Base-by-base conservation (phyloP, 148 eudicot genomes). In the Camellia lanceoleosa region DNA sequence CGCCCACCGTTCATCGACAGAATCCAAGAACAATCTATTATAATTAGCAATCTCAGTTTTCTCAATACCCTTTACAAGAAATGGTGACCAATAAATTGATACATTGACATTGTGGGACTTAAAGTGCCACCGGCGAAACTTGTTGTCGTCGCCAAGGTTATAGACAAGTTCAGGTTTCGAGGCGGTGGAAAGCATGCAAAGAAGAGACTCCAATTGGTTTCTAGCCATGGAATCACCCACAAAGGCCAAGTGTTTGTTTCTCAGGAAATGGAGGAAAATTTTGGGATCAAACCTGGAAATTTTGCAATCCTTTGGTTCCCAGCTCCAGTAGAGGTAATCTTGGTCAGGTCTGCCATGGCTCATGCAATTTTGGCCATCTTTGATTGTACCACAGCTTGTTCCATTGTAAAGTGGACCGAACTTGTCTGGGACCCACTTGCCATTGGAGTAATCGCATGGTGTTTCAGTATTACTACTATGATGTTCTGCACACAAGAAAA, bases 221-320 rank as follows among this genome's bases (percentile, higher is more conserved):
- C 99, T 89, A 43, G 99, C 99, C 86, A 96, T 87, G 30, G 99
- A 96, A 75, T 96, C 99, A 38, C 99, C 99, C 30, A 96, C 95
- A 87, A 96, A 96, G 16, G 99, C 99, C 66, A 96, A 78, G 85
- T 93, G 93, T 75, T 89, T 93, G 73, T 87, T 87, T 51, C 76
- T 74, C 19, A 92, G 73, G 56, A 92, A 81, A 51, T 80, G 74
- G 65, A 96, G 85, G 78, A 96, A 96, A 44, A 60, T 74, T 49
- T 71, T 63, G 73, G 99, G 99, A 44, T 89, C 92, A 67, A 96
- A 96, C 88, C 92, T 88, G 62, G 88, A 86, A 65, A 93, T 85
- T 52, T 82, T 38, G 81, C 98, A 96, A 18, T 90, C 46, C 5
- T 77, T 80, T 13, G 99, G 98, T 61, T 76, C 83, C 99, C 99